Evolutionary conservation across 2,329 filamentous ascomycete species (phyloP), one percentile per base, ranked within the genome.

Genomic region (Aspergillus costaricaensis): DNA sequence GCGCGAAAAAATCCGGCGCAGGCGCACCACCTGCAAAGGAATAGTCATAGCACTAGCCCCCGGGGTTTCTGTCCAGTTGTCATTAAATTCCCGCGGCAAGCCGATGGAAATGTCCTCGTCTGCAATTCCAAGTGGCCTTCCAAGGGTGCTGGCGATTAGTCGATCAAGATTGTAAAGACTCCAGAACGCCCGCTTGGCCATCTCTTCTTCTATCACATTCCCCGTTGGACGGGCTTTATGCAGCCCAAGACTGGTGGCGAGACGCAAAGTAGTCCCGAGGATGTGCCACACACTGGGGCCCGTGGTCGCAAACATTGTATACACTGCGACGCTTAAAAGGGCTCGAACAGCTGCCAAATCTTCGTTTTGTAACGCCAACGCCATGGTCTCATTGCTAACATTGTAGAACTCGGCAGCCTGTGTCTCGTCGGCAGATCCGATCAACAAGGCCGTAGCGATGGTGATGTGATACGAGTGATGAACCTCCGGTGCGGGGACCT

Each of bases 151-250:
- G 0, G 76, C 73, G 47, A 77, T 77, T 27, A 78, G 68, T 19
- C 77, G 71, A 54, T 79, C 77, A 2, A 79, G 69, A n/a, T 78
- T 79, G 59, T 79, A 79, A 7, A 77, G 67, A 65, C 76, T 77
- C 77, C 77, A 79, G 60, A 79, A 79, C 1, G 74, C 74, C n/a
- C 77, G 74, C 57, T 77, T 79, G 2, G 72, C 66, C 70, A 78
- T 75, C 55, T 79, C 76, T 30, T 76, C 72, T 49, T 77, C 76
- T 7, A 71, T 52, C 47, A 72, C 27, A 53, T 65, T 71, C 4
- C 70, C 58, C 36, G 68, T 65, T 1, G 69, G 65, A 23, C 71
- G 69, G 15, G 64, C 60, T 51, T 76, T 76, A 62, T 78, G 76
- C 15, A 78, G 54, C 10, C 73, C 75, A 21, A 78, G 64, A 53